phyloP scores from a whole-genome alignment of 495 filamentous ascomycete species.

The Saxophila tyrrhenica region DNA sequence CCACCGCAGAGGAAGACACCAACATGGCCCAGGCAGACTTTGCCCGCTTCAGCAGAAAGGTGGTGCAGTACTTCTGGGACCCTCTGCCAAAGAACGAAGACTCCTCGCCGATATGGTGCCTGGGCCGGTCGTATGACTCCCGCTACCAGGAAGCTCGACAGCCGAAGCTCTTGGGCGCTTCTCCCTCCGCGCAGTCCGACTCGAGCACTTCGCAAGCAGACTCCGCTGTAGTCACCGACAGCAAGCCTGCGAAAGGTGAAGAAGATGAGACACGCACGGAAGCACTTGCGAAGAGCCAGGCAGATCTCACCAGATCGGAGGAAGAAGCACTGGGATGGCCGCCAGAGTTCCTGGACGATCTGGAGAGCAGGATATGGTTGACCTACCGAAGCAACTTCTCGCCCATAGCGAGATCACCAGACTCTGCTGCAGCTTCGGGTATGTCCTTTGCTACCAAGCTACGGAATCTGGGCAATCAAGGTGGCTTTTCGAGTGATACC shows the following conservation, averaged over 20 bases:
- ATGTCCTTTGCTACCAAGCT: conserved; percentile 82
- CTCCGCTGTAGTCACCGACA: conserved; percentile 15
- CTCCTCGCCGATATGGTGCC: conserved; percentile 70
- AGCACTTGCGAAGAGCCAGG: conserved; percentile 3
- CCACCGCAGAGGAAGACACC: no score
- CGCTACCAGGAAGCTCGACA: conserved; percentile 15
- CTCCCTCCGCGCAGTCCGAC: conserved; percentile 14
- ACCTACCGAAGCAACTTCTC: conserved; percentile 87
- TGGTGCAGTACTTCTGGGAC: conserved; percentile 93
- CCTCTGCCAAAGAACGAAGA: conserved; percentile 81
- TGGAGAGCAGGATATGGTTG: conserved; percentile 90
- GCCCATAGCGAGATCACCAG: conserved; percentile 66
- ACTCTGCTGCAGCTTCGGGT: conserved; percentile 53
- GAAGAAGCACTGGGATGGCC: conserved; percentile 59
- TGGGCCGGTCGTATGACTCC: conserved; percentile 64
- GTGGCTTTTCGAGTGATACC: conserved; percentile 83
- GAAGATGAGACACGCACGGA: conserved; percentile 9
- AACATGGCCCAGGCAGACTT: conserved; percentile 53
- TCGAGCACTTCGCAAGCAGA: conserved; percentile 14
- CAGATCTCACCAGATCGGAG: conserved; percentile 9
- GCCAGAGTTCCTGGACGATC: conserved; percentile 73
- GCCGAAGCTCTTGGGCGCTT: conserved; percentile 10
- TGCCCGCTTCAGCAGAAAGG: conserved; percentile 56
- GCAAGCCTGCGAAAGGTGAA: background rate
- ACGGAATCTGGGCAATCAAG: conserved; percentile 65